Conservation (phyloP, 495 filamentous ascomycete species). For the Trichoderma gamsii region DNA sequence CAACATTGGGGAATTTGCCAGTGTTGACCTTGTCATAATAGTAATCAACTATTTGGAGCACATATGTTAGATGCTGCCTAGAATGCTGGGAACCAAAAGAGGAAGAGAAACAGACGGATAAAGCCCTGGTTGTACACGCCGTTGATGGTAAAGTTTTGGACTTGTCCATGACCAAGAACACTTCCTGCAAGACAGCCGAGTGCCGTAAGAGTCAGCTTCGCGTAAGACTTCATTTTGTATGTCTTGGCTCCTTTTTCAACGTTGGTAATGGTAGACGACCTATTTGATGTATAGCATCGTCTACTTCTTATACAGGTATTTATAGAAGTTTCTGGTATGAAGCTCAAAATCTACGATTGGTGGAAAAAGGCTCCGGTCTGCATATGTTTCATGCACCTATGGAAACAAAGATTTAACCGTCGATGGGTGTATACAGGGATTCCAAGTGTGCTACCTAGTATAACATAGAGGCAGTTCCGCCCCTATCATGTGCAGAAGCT, state of each 20-base stretch:
- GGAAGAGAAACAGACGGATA: background rate
- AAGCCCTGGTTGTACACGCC: conserved; percentile 5
- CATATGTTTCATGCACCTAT: background rate
- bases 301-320: background rate
- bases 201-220: background rate
- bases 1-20: conserved; percentile 7
- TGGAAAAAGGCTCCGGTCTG: background rate
- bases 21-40: conserved; percentile 13
- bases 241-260: background rate
- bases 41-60: background rate
- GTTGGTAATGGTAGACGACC: background rate
- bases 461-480: background rate
- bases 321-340: background rate
- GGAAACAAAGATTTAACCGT: background rate
- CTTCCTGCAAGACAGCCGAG: conserved; percentile 8
- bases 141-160: conserved; percentile 9
- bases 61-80: background rate
- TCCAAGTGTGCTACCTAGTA: background rate
- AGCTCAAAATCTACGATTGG: background rate
- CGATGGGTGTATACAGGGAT: background rate
- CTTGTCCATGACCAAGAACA: background rate
- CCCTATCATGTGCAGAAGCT: too few relatives aligned
- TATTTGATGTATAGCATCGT: background rate
- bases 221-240: background rate
- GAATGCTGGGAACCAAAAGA: background rate